Evolutionary conservation across 164 flowering plant species (phyloP), one percentile per base, ranked within the genome.

Genomic region (Tetracentron sinense): DNA sequence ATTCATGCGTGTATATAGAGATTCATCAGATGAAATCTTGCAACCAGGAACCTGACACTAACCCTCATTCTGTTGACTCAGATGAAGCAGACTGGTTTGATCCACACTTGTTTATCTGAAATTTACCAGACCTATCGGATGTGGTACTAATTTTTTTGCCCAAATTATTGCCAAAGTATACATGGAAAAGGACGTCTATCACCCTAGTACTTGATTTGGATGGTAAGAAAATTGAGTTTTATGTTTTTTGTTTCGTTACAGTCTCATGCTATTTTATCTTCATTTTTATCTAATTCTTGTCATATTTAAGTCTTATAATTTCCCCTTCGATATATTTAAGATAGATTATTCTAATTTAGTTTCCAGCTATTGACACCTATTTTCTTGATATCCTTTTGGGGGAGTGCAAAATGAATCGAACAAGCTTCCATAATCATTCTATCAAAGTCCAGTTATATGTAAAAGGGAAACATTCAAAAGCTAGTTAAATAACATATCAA

Each of bases 151-250:
- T 54, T 67, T 70, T 69, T 49, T 68, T 71, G 72, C 82, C 92
- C 5, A 53, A 68, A 35, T 30, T 67, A 30, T 58, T 70, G 49
- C 84, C 83, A 22, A 81, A 73, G 72, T 81, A 81, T 68, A 58
- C 67, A 48, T 63, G 42, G 55, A 87, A 68, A 71, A 73, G 66
- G 74, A 90, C 86, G 72, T 22, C 78, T 50, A 72, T 91, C 12
- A 94, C 99, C 42, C 74, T 94, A n/a, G 99, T 89, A 19, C 97
- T 94, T 66, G 99, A 94, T 78, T 79, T 94, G 78, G 99, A 94
- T 80, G 99, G 98, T 94, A 77, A 73, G 81, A 23, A 63, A 42
- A 35, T 22, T 21, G 4, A 8, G 22, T 38, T 51, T 1, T 29
- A 30, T 29, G 0, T 47, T 29, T n/a, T 25, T 54, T 16, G 16